Conservation (phyloP, 306 rosid species). For the Prunus armeniaca region DNA sequence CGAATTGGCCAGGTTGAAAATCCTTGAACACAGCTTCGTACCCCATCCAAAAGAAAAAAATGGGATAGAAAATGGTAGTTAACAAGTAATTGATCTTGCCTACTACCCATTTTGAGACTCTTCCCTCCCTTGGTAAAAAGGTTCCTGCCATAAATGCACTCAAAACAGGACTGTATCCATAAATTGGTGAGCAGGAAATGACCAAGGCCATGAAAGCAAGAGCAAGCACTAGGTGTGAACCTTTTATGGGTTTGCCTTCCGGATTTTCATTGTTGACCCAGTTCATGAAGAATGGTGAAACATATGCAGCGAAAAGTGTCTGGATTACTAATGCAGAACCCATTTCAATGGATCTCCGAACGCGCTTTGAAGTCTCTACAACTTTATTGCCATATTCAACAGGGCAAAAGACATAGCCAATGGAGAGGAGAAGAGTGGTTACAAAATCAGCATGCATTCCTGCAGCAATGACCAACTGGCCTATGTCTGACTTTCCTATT, state of each 20-base stretch:
- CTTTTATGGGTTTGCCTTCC: constrained; percentile 87
- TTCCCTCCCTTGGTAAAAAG: constrained; percentile 75
- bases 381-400: not conserved
- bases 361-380: constrained; percentile 9
- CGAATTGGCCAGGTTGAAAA: constrained; percentile 23
- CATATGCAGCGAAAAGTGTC: constrained; percentile 43
- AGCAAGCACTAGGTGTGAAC: constrained; percentile 72
- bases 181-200: constrained; percentile 52
- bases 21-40: constrained; percentile 47
- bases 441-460: constrained; percentile 86
- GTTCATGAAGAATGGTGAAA: constrained; percentile 66
- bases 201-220: constrained; percentile 71
- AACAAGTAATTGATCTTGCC: constrained; percentile 69
- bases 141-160: constrained; percentile 86
- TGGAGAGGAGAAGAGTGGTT: constrained; percentile 54
- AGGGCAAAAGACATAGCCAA: constrained; percentile 57
- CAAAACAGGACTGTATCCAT: constrained; percentile 61
- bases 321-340: constrained; percentile 38
- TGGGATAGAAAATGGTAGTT: constrained; percentile 60
- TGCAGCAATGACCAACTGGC: constrained; percentile 72
- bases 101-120: constrained; percentile 82
- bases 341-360: constrained; percentile 26
- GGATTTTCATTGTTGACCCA: constrained; percentile 97
- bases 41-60: constrained; percentile 96
- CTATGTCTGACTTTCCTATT: constrained; percentile 89